These are phyloP conservation scores for Malus domestica DNA, from an alignment of 306 rosid species.

Conservation along the genomic window ASM211411v1 NC_041792.1:4741001-4741500, in stretches of 20 bases:
- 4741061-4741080: conserved; percentile 68
- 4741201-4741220: background rate
- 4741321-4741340: background rate
- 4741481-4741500: too few relatives aligned
- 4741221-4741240: background rate
- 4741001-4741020: conserved; percentile 73
- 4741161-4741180: background rate
- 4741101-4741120: conserved; percentile 89
- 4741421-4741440: too few relatives aligned
- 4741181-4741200: background rate
- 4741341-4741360: background rate
- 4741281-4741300: background rate
- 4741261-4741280: background rate
- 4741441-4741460: too few relatives aligned
- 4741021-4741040: conserved; percentile 86
- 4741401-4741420: too few relatives aligned
- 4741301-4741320: background rate
- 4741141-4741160: conserved; percentile 39
- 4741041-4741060: conserved; percentile 70
- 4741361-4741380: background rate
- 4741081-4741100: conserved; percentile 70
- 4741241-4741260: background rate
- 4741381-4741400: too few relatives aligned
- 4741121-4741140: conserved; percentile 79
- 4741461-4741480: too few relatives aligned